Evolutionary conservation across 176 grass and related monocot species (phyloP).

Genomic region (Carex pumila): DNA sequence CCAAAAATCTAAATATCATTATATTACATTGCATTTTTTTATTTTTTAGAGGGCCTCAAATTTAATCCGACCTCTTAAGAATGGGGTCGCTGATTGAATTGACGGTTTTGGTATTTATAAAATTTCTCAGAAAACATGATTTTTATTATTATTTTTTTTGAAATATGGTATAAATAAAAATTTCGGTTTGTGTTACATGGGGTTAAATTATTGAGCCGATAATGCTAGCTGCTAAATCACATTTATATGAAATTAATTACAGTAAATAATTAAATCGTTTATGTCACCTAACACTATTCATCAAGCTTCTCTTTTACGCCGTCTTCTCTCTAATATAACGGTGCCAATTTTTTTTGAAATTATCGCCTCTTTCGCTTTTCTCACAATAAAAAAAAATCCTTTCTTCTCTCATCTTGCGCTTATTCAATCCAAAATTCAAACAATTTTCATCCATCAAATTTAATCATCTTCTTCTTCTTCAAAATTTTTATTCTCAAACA

Average conservation of each 20-base stretch:
- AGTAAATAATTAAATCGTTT: background rate
- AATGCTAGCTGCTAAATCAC: background rate
- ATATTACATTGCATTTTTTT: too few relatives aligned
- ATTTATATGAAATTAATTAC: background rate
- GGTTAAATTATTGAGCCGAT: background rate
- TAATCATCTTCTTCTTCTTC: background rate
- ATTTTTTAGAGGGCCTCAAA: too few relatives aligned
- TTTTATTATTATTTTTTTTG: too few relatives aligned
- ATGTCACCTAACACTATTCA: background rate
- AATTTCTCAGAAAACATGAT: too few relatives aligned
- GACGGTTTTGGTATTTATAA: too few relatives aligned
- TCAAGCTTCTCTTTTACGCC: background rate
- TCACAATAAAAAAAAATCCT: background rate
- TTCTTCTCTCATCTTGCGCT: background rate
- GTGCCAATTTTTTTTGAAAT: background rate
- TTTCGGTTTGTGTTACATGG: background rate
- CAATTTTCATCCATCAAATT: background rate
- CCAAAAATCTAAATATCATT: too few relatives aligned
- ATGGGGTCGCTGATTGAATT: too few relatives aligned
- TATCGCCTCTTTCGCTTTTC: conserved; percentile 5
- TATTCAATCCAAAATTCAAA: background rate
- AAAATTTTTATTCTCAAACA: too few relatives aligned
- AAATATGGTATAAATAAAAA: too few relatives aligned
- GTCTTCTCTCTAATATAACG: background rate
- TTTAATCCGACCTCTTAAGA: too few relatives aligned